A percentile compares a stretch with the other conserved stretches of the same genome.
These are phyloP conservation scores for Fomitopsis pinicola DNA, from an alignment of 1,284 basidiomycete genomes.

Conservation along the genomic window DNA sequence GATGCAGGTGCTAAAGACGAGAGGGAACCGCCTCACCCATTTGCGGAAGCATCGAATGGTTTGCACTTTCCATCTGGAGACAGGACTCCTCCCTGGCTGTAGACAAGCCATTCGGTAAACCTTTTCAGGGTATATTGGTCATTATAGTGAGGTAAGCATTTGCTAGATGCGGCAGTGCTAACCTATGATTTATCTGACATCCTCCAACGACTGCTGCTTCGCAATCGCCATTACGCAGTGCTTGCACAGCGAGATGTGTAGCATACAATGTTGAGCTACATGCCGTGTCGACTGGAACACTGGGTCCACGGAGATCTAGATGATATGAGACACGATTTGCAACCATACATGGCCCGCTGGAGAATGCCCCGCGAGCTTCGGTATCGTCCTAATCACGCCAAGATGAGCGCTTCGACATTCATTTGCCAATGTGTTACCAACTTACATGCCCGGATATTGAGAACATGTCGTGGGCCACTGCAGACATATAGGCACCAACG, in stretches of 20 bases:
- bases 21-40: constrained; percentile 31
- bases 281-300: constrained; percentile 44
- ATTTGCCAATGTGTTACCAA: neutral
- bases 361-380: constrained; percentile 34
- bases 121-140: constrained; percentile 3
- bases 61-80: constrained; percentile 43
- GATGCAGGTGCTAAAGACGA: neutral
- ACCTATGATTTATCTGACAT: constrained; percentile 31
- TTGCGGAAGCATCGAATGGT: constrained; percentile 43
- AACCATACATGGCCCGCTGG: constrained; percentile 31
- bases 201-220: constrained; percentile 44
- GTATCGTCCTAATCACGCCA: constrained; percentile 27
- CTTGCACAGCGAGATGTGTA: constrained; percentile 42
- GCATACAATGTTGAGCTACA: constrained; percentile 45
- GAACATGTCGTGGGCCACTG: constrained; percentile 13
- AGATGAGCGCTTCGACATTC: neutral
- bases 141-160: neutral
- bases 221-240: constrained; percentile 40
- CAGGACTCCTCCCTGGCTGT: constrained; percentile 34
- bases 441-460: constrained; percentile 10
- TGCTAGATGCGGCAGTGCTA: neutral
- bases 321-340: constrained; percentile 47
- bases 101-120: constrained; percentile 20
- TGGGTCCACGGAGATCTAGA: constrained; percentile 43
- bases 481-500: constrained; percentile 36